These are phyloP conservation scores for Loxodes magnus DNA, from an alignment of 73 alveolate species.

Conservation along the genomic window DNA sequence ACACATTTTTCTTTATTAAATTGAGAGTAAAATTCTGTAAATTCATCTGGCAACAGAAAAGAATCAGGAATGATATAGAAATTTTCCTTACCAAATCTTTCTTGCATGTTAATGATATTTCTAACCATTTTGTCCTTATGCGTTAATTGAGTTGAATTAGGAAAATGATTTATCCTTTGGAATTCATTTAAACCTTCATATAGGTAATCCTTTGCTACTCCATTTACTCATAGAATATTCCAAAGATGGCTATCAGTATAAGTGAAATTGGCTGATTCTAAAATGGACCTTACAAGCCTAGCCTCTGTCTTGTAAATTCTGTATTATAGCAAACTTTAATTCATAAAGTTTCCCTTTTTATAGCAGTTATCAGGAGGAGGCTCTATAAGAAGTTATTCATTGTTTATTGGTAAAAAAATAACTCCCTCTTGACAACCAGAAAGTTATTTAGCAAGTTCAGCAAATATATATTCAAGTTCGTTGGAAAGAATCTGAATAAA, in stretches of 20 bases:
- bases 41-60: conserved; percentile 55
- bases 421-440: too few species aligned
- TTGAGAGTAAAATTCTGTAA: conserved; percentile 15
- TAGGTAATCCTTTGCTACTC: conserved; percentile 36
- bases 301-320: conserved; percentile 5
- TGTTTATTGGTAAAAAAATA: neutral
- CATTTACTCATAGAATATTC: conserved; percentile 44
- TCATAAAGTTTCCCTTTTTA: neutral
- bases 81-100: conserved; percentile 27
- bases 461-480: too few species aligned
- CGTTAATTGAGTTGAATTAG: conserved; percentile 51
- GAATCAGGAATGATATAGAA: conserved; percentile 73
- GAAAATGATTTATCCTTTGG: conserved; percentile 71
- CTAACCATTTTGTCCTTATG: conserved; percentile 57
- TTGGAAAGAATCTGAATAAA: too few species aligned
- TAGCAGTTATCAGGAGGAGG: neutral
- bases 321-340: neutral
- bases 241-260: conserved; percentile 26
- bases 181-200: conserved; percentile 46
- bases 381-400: neutral
- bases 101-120: conserved; percentile 54
- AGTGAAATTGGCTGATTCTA: conserved; percentile 1
- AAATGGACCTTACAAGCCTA: conserved; percentile 14
- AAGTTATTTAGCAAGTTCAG: too few species aligned
- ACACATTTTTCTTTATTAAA: conserved; percentile 17